phyloP scores from a whole-genome alignment of 768 basidiomycete species.

The Tricholoma bakamatsutake region DNA sequence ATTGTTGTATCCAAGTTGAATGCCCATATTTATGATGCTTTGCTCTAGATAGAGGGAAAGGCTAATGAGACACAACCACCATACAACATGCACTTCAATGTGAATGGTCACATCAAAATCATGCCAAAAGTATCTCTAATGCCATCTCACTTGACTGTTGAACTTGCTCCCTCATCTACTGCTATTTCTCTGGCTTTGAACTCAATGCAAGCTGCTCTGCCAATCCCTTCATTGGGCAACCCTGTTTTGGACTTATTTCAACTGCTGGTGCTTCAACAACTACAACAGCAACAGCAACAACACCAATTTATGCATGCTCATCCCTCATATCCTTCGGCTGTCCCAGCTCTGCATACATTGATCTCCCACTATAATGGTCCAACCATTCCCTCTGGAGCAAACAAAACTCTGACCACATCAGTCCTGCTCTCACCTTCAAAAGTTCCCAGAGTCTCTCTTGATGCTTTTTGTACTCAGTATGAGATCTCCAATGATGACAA shows the following conservation, averaged over 20 bases:
- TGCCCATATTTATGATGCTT: neutral
- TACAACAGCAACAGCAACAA: conserved; percentile 2
- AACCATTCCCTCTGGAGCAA: neutral
- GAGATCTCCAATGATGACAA: neutral
- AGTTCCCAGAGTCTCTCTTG: neutral
- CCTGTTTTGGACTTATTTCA: neutral
- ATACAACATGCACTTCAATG: neutral
- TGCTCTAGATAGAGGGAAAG: neutral
- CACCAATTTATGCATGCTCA: neutral
- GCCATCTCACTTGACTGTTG: neutral
- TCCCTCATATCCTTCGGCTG: neutral
- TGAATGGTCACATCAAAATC: neutral
- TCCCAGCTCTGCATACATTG: neutral
- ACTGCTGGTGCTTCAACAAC: neutral
- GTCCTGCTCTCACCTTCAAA: neutral
- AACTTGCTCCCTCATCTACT: neutral
- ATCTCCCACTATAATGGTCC: neutral
- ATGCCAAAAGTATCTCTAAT: neutral
- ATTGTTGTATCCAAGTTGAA: no score
- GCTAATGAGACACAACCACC: neutral
- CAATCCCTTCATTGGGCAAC: no score
- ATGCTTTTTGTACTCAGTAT: neutral
- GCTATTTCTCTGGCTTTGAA: neutral
- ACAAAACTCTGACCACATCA: neutral
- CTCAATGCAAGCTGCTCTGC: neutral